Evolutionary conservation across 2,329 filamentous ascomycete species (phyloP).

Genomic region (Colletotrichum aenigma): DNA sequence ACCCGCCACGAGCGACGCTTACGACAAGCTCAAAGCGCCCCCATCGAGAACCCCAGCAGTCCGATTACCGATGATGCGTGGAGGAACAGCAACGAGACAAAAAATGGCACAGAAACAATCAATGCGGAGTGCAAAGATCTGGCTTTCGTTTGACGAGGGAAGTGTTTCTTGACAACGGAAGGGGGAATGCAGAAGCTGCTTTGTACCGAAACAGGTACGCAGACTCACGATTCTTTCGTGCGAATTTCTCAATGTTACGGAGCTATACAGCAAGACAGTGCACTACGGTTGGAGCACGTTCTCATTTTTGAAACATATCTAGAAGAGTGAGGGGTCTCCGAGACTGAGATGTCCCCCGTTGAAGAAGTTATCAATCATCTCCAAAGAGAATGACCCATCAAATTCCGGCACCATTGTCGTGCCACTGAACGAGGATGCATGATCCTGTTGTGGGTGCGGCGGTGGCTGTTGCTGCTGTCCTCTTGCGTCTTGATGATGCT

Average conservation of each 20-base stretch:
- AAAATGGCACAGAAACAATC: neutral
- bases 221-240: neutral
- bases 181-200: neutral
- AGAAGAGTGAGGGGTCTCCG: conserved; percentile 18
- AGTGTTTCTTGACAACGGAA: neutral
- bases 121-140: neutral
- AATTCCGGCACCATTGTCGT: conserved; percentile 2
- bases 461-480: neutral
- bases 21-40: neutral
- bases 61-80: neutral
- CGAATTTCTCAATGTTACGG: neutral
- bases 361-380: conserved; percentile 18
- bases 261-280: neutral
- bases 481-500: neutral
- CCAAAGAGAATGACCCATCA: conserved; percentile 4
- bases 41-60: neutral
- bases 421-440: neutral
- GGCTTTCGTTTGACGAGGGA: neutral
- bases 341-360: conserved; percentile 16
- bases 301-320: neutral
- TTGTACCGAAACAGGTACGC: neutral
- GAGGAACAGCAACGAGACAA: neutral
- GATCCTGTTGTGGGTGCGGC: neutral
- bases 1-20: neutral
- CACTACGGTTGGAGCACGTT: neutral